phyloP scores from a whole-genome alignment of 345 rosid genomes.

The Syzygium aromaticum region DNA sequence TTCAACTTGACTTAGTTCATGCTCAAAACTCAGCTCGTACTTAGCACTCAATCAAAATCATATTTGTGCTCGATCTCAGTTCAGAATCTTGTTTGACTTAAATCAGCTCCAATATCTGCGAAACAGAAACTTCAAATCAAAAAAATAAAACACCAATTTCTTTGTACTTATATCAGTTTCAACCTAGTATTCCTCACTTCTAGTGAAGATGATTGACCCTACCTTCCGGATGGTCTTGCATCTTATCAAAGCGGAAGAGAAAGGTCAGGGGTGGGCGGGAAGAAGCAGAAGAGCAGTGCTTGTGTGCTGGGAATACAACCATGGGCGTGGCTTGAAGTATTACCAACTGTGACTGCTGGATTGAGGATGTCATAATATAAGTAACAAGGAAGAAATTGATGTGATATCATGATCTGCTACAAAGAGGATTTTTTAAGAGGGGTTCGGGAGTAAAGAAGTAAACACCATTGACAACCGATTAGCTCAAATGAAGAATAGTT shows the following conservation, averaged over 20 bases:
- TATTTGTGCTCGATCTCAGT: background rate
- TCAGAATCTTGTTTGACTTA: background rate
- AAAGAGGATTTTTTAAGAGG: background rate
- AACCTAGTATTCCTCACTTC: background rate
- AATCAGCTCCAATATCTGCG: background rate
- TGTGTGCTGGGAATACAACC: background rate
- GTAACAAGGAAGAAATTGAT: background rate
- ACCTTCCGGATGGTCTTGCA: background rate
- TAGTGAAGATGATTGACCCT: background rate
- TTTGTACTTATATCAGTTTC: background rate
- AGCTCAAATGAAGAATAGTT: background rate
- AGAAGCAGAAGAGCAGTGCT: background rate
- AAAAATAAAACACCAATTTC: background rate
- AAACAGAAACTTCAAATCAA: background rate
- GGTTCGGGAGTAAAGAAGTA: no score
- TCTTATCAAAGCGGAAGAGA: background rate
- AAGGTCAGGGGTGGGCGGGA: background rate
- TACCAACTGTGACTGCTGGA: background rate
- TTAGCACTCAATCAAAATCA: background rate
- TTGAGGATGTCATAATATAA: background rate
- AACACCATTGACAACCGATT: background rate
- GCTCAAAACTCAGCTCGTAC: background rate
- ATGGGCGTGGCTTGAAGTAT: background rate
- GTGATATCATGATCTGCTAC: background rate
- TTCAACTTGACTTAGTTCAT: background rate